Evolutionary conservation across 169 alveolate genomes (phyloP).

Genomic region (Theileria sp.): DNA sequence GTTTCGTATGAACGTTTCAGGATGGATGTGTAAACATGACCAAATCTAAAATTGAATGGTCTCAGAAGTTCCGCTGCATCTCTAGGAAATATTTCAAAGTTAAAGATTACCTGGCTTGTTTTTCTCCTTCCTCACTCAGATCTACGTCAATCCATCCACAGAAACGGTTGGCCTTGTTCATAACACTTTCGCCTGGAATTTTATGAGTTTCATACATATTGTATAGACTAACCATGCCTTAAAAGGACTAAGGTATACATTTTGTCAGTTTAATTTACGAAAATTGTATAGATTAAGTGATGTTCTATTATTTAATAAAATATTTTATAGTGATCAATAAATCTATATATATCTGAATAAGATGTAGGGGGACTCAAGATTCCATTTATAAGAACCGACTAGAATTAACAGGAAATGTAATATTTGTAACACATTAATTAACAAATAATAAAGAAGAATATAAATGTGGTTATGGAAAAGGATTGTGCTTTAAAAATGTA

Average conservation of each 20-base stretch:
- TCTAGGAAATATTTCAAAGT: slow-evolving; percentile 39
- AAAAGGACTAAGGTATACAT: slow-evolving; percentile 26
- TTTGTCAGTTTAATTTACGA: neutral
- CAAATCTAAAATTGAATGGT: slow-evolving; percentile 86
- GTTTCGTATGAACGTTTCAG: slow-evolving; percentile 93
- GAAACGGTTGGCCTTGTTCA: slow-evolving; percentile 95
- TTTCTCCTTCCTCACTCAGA: slow-evolving; percentile 88
- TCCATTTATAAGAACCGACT: neutral
- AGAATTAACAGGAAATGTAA: neutral
- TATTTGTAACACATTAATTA: neutral
- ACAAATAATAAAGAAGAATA: neutral
- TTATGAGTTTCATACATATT: neutral
- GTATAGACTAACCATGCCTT: slow-evolving; percentile 53
- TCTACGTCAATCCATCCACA: slow-evolving; percentile 98
- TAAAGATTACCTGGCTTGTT: slow-evolving; percentile 83
- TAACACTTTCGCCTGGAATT: slow-evolving; percentile 88
- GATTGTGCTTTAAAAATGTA: neutral
- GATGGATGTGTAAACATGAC: slow-evolving; percentile 93
- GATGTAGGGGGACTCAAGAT: neutral
- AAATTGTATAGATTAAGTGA: neutral
- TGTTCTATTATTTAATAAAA: neutral
- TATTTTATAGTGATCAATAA: neutral
- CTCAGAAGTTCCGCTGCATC: slow-evolving; percentile 89
- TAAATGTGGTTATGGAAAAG: neutral
- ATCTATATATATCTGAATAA: neutral